Base-by-base conservation (phyloP, 2,329 filamentous ascomycete genomes). In the Iodosphaeria phyllophila region DNA sequence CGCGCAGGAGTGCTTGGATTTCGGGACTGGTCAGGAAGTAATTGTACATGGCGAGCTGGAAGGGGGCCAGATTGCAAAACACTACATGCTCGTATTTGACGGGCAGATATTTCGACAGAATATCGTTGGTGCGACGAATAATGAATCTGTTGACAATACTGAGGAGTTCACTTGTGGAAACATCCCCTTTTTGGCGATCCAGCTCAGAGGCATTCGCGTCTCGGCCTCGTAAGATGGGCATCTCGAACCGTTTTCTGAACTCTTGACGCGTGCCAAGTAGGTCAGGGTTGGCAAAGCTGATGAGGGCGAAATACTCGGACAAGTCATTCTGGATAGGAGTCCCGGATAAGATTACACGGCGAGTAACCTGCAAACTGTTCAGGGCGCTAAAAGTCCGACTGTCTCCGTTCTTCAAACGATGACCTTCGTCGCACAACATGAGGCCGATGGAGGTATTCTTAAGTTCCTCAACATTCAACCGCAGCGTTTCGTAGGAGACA, bases 21-120 rank as follows among this genome's bases (percentile, higher is more conserved):
- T 92, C 80, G 0, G 89, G 86, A 31, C 84, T 93, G 24, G 77
- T 80, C 48, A 98, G 84, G 49, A 98, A 98, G 49, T 93, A 80
- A 42, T 92, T 92, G 58, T 98, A 98, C 2, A 98, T 58, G 35
- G 80, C 79, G 27, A 83, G 64, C 48, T 98, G 89, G 52, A 98
- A 95, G 0, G 79, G 78, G 10, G 89, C 77, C 22, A 92, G 63
- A 38, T 86, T 86, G 60, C 89, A 98, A 52, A 98, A 98, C 1
- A 98, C 89, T 16, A 98, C 89, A 46, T 98, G 89, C 50, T 98
- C 89, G 50, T 98, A 98, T 56, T 98, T 98, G 56, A 95, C 74
- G 0, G 89, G 89, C 30, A 98, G 55, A 44, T 98, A 98, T 48
- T 98, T 98, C 25, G 86, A 93, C 13, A 98, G 54, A 32, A 98